phyloP scores from a whole-genome alignment of 2,329 filamentous ascomycete species.

The Colletotrichum gigasporum region DNA sequence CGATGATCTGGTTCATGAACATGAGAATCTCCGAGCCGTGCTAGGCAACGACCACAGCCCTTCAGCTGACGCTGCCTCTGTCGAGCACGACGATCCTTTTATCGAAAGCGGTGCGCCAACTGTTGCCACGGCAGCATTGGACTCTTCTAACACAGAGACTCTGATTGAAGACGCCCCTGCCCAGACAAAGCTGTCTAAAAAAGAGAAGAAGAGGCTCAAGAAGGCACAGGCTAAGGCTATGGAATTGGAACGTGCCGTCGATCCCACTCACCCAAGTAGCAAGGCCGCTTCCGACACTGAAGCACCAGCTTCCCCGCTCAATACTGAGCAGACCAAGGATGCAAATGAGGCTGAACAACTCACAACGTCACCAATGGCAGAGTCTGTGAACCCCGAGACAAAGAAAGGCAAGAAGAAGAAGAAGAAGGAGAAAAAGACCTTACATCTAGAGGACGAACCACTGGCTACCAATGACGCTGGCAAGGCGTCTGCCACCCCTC shows the following conservation, averaged over 20 bases:
- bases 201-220: conserved; percentile 39
- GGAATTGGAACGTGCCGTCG: conserved; percentile 25
- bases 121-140: neutral
- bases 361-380: neutral
- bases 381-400: conserved; percentile 13
- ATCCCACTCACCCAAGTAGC: neutral
- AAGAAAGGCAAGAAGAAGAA: conserved; percentile 48
- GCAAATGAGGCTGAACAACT: conserved; percentile 1
- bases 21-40: neutral
- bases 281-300: conserved; percentile 2
- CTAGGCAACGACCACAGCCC: neutral
- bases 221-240: conserved; percentile 31
- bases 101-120: neutral
- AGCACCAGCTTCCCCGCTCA: neutral
- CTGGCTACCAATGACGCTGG: neutral
- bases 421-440: conserved; percentile 40
- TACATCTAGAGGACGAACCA: neutral
- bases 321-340: neutral
- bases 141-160: neutral
- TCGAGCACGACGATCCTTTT: neutral
- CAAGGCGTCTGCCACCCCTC: neutral
- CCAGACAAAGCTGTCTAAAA: conserved; percentile 33
- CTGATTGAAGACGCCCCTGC: neutral
- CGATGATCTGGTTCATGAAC: neutral
- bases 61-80: neutral